phyloP scores from a whole-genome alignment of 441 rosid species.

The Omphalea diandra region DNA sequence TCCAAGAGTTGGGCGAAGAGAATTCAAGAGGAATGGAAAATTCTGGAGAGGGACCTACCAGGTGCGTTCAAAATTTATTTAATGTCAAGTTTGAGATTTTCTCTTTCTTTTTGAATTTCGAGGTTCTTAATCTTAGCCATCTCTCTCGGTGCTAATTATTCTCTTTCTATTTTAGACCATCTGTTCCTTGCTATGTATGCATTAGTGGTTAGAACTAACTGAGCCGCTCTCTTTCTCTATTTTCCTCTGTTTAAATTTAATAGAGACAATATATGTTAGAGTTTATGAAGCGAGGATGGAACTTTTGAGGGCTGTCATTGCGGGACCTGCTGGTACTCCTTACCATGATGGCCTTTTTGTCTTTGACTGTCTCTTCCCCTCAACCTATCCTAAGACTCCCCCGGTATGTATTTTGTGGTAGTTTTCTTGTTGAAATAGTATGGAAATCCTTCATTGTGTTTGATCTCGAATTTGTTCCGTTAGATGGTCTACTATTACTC shows the following conservation, averaged over 20 bases:
- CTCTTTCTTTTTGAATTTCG: neutral
- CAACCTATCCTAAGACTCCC: conserved; percentile 45
- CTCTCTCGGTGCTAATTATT: neutral
- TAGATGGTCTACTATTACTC: conserved; percentile 65
- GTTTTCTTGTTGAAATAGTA: conserved; percentile 4
- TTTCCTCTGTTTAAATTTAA: conserved; percentile 2
- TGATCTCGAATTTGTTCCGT: conserved; percentile 20
- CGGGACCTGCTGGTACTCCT: conserved; percentile 63
- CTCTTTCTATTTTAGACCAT: neutral
- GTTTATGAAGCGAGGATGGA: conserved; percentile 60
- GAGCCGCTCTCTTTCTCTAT: neutral
- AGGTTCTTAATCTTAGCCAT: neutral
- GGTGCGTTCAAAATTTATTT: conserved; percentile 32
- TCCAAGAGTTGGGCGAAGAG: conserved; percentile 47
- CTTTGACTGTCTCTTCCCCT: conserved; percentile 60
- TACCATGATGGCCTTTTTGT: conserved; percentile 71
- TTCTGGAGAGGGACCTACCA: conserved; percentile 50
- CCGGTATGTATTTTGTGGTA: conserved; percentile 39
- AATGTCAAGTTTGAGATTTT: neutral
- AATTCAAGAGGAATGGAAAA: conserved; percentile 61
- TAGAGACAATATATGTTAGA: conserved; percentile 57
- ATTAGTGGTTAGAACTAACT: conserved; percentile 10
- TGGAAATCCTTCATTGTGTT: neutral
- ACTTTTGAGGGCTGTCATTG: conserved; percentile 55
- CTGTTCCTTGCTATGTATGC: neutral